Evolutionary conservation across 345 rosid genomes (phyloP).

Genomic region (Corymbia maculata): DNA sequence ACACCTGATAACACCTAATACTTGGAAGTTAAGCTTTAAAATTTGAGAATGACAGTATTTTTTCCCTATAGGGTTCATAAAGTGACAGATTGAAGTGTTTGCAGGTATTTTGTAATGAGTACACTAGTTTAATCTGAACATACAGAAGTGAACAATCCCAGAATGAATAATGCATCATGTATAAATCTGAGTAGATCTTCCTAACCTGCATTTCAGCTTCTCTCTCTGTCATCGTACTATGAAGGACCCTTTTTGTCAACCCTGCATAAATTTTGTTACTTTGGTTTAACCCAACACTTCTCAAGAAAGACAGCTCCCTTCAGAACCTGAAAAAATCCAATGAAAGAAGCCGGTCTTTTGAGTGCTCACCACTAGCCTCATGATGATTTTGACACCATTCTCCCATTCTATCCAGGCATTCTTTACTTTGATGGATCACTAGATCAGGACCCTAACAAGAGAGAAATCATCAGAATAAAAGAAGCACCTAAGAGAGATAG

Average conservation of each 20-base stretch:
- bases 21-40: neutral
- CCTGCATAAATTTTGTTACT: conserved; percentile 30
- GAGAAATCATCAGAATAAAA: neutral
- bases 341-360: neutral
- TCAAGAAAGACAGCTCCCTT: neutral
- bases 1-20: neutral
- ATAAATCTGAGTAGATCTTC: neutral
- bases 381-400: conserved; percentile 95
- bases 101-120: neutral
- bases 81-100: neutral
- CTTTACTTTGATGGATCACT: conserved; percentile 74
- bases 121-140: neutral
- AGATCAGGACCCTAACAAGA: conserved; percentile 73
- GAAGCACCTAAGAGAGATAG: neutral
- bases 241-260: conserved; percentile 67
- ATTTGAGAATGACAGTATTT: neutral
- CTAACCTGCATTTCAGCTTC: conserved; percentile 87
- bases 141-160: neutral
- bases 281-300: neutral
- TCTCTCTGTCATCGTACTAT: conserved; percentile 54
- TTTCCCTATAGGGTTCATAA: neutral
- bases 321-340: neutral
- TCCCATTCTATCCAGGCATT: conserved; percentile 70
- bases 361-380: conserved; percentile 67
- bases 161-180: neutral